These are phyloP conservation scores for Fusarium nodosum DNA, from an alignment of 2,329 filamentous ascomycete species.

Conservation along the genomic window DNA sequence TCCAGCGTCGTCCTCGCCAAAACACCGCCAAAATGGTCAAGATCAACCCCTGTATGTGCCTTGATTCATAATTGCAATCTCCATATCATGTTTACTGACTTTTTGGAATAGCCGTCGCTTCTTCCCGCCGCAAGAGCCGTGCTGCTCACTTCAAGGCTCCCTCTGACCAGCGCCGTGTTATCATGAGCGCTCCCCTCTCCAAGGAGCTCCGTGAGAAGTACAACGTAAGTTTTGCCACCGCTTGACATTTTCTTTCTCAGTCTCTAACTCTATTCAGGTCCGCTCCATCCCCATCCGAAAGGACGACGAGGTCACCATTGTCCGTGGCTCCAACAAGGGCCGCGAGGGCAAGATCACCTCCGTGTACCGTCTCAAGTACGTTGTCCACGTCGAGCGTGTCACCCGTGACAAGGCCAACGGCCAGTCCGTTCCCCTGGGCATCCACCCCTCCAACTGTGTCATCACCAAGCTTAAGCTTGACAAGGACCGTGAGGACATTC, in stretches of 20 bases:
- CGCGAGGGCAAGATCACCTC: constrained; percentile 98
- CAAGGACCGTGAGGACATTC: constrained; percentile 91
- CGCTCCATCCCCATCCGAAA: constrained; percentile 97
- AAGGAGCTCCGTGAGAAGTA: constrained; percentile 99
- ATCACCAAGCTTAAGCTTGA: constrained; percentile 99
- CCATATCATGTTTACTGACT: neutral
- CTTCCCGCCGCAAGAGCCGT: constrained; percentile 97
- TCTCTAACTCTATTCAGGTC: constrained; percentile 69
- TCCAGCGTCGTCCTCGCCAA: constrained; percentile 47
- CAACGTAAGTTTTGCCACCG: constrained; percentile 75
- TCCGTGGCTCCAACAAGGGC: constrained; percentile 95
- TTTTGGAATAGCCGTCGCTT: constrained; percentile 66
- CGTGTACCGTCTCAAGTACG: constrained; percentile 98
- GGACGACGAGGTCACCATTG: constrained; percentile 94
- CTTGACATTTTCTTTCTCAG: accelerated
- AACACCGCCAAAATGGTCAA: constrained; percentile 74
- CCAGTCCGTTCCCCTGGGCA: constrained; percentile 93
- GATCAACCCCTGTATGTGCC: constrained; percentile 70
- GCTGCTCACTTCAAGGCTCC: constrained; percentile 98
- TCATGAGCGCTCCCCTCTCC: constrained; percentile 96
- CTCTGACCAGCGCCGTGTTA: constrained; percentile 92
- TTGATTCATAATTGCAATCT: neutral
- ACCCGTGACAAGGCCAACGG: constrained; percentile 97
- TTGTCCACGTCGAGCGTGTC: constrained; percentile 97
- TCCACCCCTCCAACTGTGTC: constrained; percentile 97